Conservation (phyloP, 768 basidiomycete genomes). For the Naganishia kalamii region DNA sequence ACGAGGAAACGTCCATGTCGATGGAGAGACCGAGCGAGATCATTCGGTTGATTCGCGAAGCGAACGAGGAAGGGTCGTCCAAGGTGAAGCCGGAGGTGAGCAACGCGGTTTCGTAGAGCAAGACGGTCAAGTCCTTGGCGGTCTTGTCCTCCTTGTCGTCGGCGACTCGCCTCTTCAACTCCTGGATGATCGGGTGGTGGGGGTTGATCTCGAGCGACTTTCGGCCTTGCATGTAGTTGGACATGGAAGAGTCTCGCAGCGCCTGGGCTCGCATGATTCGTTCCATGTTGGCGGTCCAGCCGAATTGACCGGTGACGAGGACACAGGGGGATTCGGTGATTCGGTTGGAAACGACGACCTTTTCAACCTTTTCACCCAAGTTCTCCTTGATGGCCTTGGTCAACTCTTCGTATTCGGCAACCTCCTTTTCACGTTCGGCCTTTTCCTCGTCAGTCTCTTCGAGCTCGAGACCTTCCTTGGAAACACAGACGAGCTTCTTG, state of each 20-base stretch:
- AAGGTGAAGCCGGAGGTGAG: constrained; percentile 64
- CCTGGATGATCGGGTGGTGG: constrained; percentile 83
- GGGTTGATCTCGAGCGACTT: constrained; percentile 98
- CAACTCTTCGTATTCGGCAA: constrained; percentile 72
- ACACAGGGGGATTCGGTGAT: constrained; percentile 95
- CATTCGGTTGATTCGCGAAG: constrained; percentile 95
- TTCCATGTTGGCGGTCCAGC: constrained; percentile 99
- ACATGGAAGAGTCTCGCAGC: constrained; percentile 92
- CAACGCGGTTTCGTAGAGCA: constrained; percentile 93
- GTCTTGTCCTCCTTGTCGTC: constrained; percentile 99
- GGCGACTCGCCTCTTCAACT: constrained; percentile 87
- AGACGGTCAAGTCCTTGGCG: constrained; percentile 89
- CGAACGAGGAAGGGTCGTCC: constrained; percentile 89
- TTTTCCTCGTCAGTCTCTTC: constrained; percentile 99
- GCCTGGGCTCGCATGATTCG: constrained; percentile 97
- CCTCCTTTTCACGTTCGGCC: constrained; percentile 77
- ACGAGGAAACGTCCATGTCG: constrained; percentile 55
- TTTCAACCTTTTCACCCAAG: constrained; percentile 98
- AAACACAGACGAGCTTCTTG: constrained; percentile 94
- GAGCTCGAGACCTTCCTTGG: constrained; percentile 97
- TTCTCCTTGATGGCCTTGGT: constrained; percentile 95
- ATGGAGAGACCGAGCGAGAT: constrained; percentile 59
- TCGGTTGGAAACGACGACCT: constrained; percentile 95
- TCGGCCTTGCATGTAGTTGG: constrained; percentile 97
- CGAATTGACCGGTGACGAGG: constrained; percentile 96